Evolutionary conservation across 2,329 filamentous ascomycete genomes (phyloP).

Genomic region (Cladobotryum mycophilum): DNA sequence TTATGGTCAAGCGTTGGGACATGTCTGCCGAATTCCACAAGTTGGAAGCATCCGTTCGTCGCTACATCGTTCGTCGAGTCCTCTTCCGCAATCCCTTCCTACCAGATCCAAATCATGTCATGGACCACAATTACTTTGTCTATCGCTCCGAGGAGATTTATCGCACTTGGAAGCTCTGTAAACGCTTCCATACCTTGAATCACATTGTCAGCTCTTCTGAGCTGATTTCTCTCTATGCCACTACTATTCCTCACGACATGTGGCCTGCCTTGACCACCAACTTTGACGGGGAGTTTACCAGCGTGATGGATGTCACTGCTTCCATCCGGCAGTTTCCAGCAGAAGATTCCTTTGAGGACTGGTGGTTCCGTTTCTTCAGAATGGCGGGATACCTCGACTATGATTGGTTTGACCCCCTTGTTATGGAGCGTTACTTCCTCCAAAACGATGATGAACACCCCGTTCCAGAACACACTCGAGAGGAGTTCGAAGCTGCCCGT

Average conservation of each 20-base stretch:
- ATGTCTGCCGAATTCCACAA: constrained; percentile 17
- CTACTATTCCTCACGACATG: constrained; percentile 8
- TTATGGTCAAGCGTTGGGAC: constrained; percentile 11
- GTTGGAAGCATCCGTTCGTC: constrained; percentile 13
- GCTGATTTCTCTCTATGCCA: constrained; percentile 10
- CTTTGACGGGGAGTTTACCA: constrained; percentile 10
- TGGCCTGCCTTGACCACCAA: constrained; percentile 13
- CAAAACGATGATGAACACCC: neutral
- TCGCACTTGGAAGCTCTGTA: constrained; percentile 14
- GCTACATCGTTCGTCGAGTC: constrained; percentile 20
- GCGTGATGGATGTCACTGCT: constrained; percentile 4
- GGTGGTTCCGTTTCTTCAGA: constrained; percentile 10
- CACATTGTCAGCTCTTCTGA: neutral
- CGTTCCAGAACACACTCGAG: neutral
- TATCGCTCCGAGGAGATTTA: constrained; percentile 22
- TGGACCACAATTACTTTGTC: constrained; percentile 13
- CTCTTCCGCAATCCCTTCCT: constrained; percentile 17
- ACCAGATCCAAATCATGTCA: constrained; percentile 16
- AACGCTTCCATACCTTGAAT: neutral
- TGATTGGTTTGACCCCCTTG: constrained; percentile 6
- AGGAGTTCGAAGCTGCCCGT: constrained; percentile 3
- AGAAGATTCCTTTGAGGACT: constrained; percentile 6
- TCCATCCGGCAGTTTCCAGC: neutral
- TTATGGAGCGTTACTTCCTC: neutral
- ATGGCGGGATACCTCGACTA: constrained; percentile 11